Percentiles rank a stretch among this genome's conserved stretches.
Evolutionary conservation across 1,139 yeast genomes (phyloP).

Genomic region (Lodderomyces metapsilosis): DNA sequence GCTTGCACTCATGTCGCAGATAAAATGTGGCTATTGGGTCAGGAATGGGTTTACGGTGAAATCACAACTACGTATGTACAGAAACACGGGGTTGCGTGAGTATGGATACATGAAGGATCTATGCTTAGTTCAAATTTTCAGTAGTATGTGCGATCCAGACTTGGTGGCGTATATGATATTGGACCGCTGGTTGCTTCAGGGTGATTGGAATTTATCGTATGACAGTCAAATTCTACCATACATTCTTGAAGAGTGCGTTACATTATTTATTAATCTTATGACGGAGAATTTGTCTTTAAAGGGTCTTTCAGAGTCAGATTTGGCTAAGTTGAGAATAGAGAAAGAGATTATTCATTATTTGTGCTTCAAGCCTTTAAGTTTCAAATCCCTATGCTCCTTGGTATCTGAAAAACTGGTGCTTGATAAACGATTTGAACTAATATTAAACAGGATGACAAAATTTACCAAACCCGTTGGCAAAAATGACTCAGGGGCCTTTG

Average conservation of each 20-base stretch:
- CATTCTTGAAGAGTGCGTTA: slow-evolving; percentile 78
- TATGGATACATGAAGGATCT: slow-evolving; percentile 78
- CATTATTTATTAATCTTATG: slow-evolving; percentile 65
- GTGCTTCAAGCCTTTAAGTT: slow-evolving; percentile 71
- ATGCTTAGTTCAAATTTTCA: slow-evolving; percentile 65
- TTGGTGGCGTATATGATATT: slow-evolving; percentile 59
- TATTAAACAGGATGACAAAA: slow-evolving; percentile 57
- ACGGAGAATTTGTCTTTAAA: slow-evolving; percentile 66
- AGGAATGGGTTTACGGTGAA: slow-evolving; percentile 66
- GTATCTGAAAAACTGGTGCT: slow-evolving; percentile 75
- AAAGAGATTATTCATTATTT: slow-evolving; percentile 77
- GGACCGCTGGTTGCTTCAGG: slow-evolving; percentile 70
- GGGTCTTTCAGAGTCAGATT: slow-evolving; percentile 49
- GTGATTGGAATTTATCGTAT: slow-evolving; percentile 35
- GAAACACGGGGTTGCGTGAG: slow-evolving; percentile 80
- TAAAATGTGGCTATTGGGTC: slow-evolving; percentile 60
- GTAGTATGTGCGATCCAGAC: slow-evolving; percentile 58
- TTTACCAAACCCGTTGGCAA: slow-evolving; percentile 64
- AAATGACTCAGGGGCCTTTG: slow-evolving; percentile 68
- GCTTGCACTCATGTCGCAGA: slow-evolving; percentile 54
- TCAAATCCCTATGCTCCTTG: slow-evolving; percentile 63
- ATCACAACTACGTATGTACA: slow-evolving; percentile 77
- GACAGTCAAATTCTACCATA: slow-evolving; percentile 49
- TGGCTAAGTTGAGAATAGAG: slow-evolving; percentile 51
- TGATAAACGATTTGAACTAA: slow-evolving; percentile 73